These are phyloP conservation scores for Sisymbrium altissimum DNA, from an alignment of 345 rosid genomes.

Conservation along the genomic window DNA sequence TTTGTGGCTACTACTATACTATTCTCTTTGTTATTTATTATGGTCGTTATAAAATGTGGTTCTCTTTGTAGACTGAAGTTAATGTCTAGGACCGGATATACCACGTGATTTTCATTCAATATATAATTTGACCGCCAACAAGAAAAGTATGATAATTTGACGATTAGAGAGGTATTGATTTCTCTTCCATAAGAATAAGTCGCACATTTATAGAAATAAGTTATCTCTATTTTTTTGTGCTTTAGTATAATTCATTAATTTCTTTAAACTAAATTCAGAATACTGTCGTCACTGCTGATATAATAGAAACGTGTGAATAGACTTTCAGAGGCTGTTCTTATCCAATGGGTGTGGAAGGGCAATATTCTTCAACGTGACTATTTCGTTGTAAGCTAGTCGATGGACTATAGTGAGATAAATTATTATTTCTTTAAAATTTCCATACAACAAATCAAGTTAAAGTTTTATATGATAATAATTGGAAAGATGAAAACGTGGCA, in stretches of 20 bases:
- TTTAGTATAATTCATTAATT: neutral
- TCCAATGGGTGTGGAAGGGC: constrained; percentile 24
- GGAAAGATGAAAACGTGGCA: constrained; percentile 3
- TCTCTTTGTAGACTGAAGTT: neutral
- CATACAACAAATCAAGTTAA: neutral
- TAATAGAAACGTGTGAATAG: constrained; percentile 23
- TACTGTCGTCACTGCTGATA: constrained; percentile 6
- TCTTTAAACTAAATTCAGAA: neutral
- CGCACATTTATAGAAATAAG: neutral
- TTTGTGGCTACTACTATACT: constrained; percentile 7
- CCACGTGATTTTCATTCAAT: neutral
- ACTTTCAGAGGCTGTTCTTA: constrained; percentile 11
- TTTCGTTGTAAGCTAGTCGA: constrained; percentile 22
- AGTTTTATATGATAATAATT: neutral
- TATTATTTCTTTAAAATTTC: neutral
- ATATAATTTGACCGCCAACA: neutral
- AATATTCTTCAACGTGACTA: constrained; percentile 28
- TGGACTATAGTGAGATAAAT: constrained; percentile 8
- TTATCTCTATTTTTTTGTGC: neutral
- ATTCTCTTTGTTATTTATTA: constrained; percentile 16
- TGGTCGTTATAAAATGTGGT: constrained; percentile 10
- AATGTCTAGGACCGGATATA: constrained; percentile 14
- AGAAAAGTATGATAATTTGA: neutral
- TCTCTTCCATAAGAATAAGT: neutral
- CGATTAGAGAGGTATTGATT: neutral